Percentiles rank a stretch among this genome's conserved stretches.
phyloP scores from a whole-genome alignment of 169 alveolate species.

The Sarcocystis neurona region DNA sequence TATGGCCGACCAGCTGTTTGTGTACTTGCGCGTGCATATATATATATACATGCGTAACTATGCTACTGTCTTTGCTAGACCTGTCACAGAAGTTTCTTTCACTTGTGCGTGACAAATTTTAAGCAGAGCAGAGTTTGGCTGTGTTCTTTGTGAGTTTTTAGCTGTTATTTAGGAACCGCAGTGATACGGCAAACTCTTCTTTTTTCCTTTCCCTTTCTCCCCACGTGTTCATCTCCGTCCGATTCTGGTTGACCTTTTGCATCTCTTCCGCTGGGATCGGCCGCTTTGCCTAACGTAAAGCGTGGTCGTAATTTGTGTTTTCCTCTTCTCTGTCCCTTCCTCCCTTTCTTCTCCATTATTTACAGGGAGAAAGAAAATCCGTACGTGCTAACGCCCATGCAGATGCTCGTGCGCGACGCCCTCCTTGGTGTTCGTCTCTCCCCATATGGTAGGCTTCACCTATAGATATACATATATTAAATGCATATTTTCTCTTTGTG shows the following conservation, averaged over 20 bases:
- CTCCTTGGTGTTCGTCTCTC: constrained; percentile 25
- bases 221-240: neutral
- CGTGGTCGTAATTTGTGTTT: neutral
- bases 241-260: neutral
- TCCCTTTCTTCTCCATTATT: neutral
- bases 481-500: neutral
- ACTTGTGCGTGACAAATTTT: no score
- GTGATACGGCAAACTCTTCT: no score
- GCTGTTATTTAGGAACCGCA: no score
- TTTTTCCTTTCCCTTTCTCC: neutral
- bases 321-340: neutral
- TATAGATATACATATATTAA: neutral
- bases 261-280: neutral
- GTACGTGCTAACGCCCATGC: constrained; percentile 10
- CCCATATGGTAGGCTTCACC: neutral
- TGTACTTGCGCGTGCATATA: no score
- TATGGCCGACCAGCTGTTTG: no score
- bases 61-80: no score
- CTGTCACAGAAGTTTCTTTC: no score
- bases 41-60: no score
- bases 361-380: constrained; percentile 16
- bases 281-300: no score
- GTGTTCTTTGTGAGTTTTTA: no score
- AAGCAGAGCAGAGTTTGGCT: no score
- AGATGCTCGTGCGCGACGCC: constrained; percentile 45